These are phyloP conservation scores for Acacia concinna DNA, from an alignment of 331 rosid genomes.

Conservation along the genomic window DNA sequence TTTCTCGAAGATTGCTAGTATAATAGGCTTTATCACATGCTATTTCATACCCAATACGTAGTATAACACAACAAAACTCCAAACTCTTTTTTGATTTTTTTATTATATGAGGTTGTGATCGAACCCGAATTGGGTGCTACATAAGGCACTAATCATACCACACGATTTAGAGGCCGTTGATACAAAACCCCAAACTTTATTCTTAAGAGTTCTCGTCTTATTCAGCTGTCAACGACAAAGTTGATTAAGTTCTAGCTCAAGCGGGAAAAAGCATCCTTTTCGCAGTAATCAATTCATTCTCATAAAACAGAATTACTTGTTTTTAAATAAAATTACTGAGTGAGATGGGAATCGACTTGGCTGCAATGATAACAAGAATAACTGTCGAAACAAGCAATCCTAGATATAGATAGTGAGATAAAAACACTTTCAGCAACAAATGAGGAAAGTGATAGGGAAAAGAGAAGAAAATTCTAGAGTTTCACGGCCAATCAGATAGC, in stretches of 20 bases:
- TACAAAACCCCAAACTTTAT: not conserved
- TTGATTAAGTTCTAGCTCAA: slow-evolving; percentile 3
- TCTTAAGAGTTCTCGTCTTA: slow-evolving; percentile 3
- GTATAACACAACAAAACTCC: slow-evolving; percentile 1
- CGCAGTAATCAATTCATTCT: not conserved
- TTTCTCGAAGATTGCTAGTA: not conserved
- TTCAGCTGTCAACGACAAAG: not conserved
- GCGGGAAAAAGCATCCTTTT: not conserved
- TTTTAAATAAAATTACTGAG: not conserved
- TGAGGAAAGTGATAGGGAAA: not conserved
- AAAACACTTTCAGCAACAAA: not conserved
- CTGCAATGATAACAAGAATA: slow-evolving; percentile 10
- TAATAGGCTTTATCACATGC: not conserved
- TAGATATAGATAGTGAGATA: not conserved
- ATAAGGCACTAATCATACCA: too few species aligned
- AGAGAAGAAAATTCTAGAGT: slow-evolving; percentile 3
- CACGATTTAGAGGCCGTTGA: too few species aligned
- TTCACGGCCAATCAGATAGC: slow-evolving; percentile 26
- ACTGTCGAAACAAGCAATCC: slow-evolving; percentile 1
- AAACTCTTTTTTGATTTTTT: too few species aligned
- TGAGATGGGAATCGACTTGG: not conserved
- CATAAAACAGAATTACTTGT: not conserved
- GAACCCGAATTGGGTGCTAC: too few species aligned
- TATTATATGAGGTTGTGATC: too few species aligned
- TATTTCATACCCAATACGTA: not conserved